Evolutionary conservation across 164 flowering plant species (phyloP).

Genomic region (Euptelea pleiosperma): DNA sequence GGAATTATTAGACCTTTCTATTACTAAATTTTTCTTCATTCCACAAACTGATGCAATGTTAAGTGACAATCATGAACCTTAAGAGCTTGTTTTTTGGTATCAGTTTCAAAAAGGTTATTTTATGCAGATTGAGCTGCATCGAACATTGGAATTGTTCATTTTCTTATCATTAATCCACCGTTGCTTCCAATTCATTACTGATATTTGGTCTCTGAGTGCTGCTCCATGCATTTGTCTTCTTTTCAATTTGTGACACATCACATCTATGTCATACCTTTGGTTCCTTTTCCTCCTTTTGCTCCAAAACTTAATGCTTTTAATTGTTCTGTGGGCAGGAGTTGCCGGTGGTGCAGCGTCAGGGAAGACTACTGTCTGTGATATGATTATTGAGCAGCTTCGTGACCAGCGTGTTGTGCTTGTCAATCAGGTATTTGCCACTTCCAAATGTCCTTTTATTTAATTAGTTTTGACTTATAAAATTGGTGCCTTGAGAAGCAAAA

Average conservation of each 20-base stretch:
- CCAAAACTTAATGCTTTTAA: not conserved
- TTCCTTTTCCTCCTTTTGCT: not conserved
- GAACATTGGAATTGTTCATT: no score
- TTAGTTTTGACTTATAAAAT: not conserved
- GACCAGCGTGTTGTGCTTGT: conserved; percentile 99
- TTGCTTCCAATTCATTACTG: not conserved
- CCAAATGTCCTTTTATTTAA: not conserved
- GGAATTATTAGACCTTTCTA: no score
- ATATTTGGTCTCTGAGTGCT: not conserved
- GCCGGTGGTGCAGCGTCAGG: conserved; percentile 99
- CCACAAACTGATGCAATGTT: no score
- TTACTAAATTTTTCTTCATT: no score
- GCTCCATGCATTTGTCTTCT: not conserved
- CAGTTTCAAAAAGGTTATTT: no score
- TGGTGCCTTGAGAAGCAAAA: not conserved
- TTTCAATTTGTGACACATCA: not conserved
- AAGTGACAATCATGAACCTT: no score
- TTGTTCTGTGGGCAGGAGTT: conserved; percentile 58
- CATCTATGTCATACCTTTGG: not conserved
- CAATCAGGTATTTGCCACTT: conserved; percentile 60
- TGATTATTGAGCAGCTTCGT: conserved; percentile 94
- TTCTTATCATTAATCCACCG: not conserved
- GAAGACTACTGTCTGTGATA: conserved; percentile 92
- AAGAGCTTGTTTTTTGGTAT: no score
- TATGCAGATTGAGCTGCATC: no score